Base-by-base conservation (phyloP, 1,284 basidiomycete species). In the Pseudozyma sp. region DNA sequence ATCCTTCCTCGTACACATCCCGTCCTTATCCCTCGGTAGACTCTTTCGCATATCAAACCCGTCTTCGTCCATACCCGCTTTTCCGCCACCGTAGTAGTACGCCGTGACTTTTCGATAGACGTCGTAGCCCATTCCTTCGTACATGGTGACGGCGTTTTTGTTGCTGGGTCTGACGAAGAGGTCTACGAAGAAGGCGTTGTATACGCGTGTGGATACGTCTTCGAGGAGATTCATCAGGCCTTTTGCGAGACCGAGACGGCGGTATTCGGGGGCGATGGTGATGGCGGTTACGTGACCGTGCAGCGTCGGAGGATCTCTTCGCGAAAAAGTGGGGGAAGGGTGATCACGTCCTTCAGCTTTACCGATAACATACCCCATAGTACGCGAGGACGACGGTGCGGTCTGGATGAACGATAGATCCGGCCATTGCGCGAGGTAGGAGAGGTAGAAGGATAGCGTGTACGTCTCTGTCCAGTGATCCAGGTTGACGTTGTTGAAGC, bases 391-490 rank as follows among this genome's bases (percentile, higher is more conserved):
- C 0, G 62, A 59, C 4, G 92, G 91, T 7, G 92, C 89, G 77
- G 91, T 89, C 84, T 93, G 90, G 3, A 90, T 89, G 70, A 89
- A 91, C 82, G 92, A 94, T 31, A 96, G 86, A 84, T 96, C 94
- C 5, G 93, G 93, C 94, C 94, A 96, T 59, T 91, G 88, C 7
- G 91, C 89, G 58, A 96, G 89, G 82, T 96, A 96, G 82, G 86
- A 89, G 45, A 96, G 86, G 84, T 96, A 96, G 85, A 95, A 96
- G 31, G 88, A 88, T 78, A 92, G 90, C 48, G 90, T 90, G 84
- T 94, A 96, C 17, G 94, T 96, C 86, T 96, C 94, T 48, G 94
- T 96, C 92, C 92, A 96, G 56, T 94, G 87, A 84, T 96, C 94
- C 80, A 95, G 86, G 84, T 96, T 96, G 66, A 94, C 94, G 35